Base-by-base conservation (phyloP, 345 rosid species). In the Eucalyptus globulus region DNA sequence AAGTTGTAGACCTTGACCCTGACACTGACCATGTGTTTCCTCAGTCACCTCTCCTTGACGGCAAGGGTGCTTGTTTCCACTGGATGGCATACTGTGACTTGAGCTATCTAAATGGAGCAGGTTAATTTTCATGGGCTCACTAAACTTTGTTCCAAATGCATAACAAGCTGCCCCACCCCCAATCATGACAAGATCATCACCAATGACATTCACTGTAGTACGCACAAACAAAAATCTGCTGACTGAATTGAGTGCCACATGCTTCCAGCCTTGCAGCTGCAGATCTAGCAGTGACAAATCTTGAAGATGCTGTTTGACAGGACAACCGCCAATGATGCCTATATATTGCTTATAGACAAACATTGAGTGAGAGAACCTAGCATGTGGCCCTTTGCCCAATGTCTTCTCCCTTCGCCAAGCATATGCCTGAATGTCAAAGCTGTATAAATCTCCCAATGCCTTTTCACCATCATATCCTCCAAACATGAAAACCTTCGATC, bases 111-210 rank as follows among this genome's bases (percentile, higher is more conserved):
- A 86, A 9, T 90, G 90, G 89, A 92, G 92, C 95, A 97, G 93
- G 92, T 92, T 92, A 88, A 95, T 91, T 93, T 94, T 95, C 89
- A 94, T 88, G 65, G 99, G 98, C 90, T 93, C 95, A 88, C 96
- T 97, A 91, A 97, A 97, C 94, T 93, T 97, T 65, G 99, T 94
- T 92, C 99, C 99, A 95, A 97, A 97, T 51, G 99, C 99, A 92
- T 96, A 96, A 92, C 99, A 97, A 89, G 99, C 95, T 89, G 98
- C 97, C 87, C 99, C 99, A 89, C 99, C 99, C 31, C 99, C 99
- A 91, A 97, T 91, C 91, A 95, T 81, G 9, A 96, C 90, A 89
- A 97, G 98, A 92, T 95, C 94, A 93, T 96, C 95, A 29, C 94
- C 95, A 87, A 96, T 91, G 91, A 97, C 93, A 86, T 90, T 96